A percentile compares a stretch with the other conserved stretches of the same genome.
Evolutionary conservation across 2,329 filamentous ascomycete species (phyloP).

Genomic region (Fusarium sublunatum): DNA sequence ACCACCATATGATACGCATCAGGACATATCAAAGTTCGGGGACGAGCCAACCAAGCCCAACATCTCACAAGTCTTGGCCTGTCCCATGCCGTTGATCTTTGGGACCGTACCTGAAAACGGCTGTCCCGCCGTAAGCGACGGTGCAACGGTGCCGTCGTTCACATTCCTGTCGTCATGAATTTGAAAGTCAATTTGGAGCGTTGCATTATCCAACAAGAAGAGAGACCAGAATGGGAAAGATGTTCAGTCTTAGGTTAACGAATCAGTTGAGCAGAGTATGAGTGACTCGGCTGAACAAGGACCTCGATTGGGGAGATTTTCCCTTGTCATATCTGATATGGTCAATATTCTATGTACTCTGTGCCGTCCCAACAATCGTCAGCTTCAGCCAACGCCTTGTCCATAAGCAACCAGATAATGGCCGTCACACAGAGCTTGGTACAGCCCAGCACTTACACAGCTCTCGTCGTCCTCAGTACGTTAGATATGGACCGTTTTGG

Average conservation of each 20-base stretch:
- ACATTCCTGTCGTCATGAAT: conserved; percentile 38
- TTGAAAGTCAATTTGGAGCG: conserved; percentile 24
- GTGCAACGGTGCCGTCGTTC: conserved; percentile 16
- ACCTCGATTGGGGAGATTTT: conserved; percentile 5
- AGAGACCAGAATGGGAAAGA: conserved; percentile 8
- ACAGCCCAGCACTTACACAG: conserved; percentile 7
- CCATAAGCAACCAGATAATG: conserved; percentile 9
- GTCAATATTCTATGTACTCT: not conserved
- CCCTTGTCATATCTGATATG: conserved; percentile 28
- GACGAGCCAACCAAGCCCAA: not conserved
- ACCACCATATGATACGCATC: not conserved
- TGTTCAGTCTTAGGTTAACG: conserved; percentile 7
- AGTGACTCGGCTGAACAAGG: conserved; percentile 10
- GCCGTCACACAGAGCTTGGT: conserved; percentile 14
- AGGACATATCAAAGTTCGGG: not conserved
- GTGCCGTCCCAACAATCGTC: conserved; percentile 1
- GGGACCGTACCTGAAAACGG: conserved; percentile 32
- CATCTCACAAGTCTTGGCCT: conserved; percentile 12
- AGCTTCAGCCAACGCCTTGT: conserved; percentile 9
- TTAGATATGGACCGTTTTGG: conserved; percentile 3
- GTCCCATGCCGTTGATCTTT: conserved; percentile 16
- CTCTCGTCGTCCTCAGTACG: not conserved
- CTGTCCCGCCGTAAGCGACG: conserved; percentile 46
- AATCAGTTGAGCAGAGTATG: conserved; percentile 3
- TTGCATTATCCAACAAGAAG: conserved; percentile 25